Evolutionary conservation across 768 basidiomycete genomes (phyloP).

Genomic region (Dendrothele bispora): DNA sequence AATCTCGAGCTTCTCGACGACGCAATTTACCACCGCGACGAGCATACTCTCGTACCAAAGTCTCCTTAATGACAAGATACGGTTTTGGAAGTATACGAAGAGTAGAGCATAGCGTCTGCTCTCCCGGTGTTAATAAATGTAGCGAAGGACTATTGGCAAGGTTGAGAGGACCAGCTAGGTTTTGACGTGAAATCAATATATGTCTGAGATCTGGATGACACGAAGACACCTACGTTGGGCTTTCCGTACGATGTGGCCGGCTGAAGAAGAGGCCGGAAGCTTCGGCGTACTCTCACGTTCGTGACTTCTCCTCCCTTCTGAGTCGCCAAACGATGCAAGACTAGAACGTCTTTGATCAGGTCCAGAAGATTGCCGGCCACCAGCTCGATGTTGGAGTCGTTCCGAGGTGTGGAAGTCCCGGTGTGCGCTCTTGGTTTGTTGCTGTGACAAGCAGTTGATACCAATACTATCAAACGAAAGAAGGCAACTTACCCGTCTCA

Average conservation of each 20-base stretch:
- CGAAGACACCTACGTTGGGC: conserved; percentile 15
- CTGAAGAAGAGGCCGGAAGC: conserved; percentile 28
- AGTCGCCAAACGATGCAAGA: conserved; percentile 32
- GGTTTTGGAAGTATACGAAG: conserved; percentile 93
- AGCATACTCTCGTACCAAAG: conserved; percentile 90
- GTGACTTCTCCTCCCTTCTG: conserved; percentile 56
- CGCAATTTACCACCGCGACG: conserved; percentile 86
- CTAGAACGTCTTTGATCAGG: conserved; percentile 54
- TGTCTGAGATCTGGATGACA: background rate
- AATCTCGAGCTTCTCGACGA: conserved; percentile 82
- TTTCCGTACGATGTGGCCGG: conserved; percentile 34
- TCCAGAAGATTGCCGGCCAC: conserved; percentile 51
- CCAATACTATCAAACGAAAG: background rate
- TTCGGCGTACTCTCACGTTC: conserved; percentile 66
- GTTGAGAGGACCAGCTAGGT: conserved; percentile 64
- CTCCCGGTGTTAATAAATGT: conserved; percentile 84
- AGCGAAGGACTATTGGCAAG: conserved; percentile 88
- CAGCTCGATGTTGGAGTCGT: conserved; percentile 49
- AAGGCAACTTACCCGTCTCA: conserved; percentile 60
- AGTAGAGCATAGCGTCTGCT: conserved; percentile 85
- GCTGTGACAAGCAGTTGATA: conserved; percentile 33
- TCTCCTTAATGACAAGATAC: conserved; percentile 95
- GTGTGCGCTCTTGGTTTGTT: conserved; percentile 59
- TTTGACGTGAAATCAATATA: background rate
- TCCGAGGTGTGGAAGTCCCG: conserved; percentile 64